Evolutionary conservation across 1,284 basidiomycete species (phyloP).

Genomic region (Golubevia pallescens): DNA sequence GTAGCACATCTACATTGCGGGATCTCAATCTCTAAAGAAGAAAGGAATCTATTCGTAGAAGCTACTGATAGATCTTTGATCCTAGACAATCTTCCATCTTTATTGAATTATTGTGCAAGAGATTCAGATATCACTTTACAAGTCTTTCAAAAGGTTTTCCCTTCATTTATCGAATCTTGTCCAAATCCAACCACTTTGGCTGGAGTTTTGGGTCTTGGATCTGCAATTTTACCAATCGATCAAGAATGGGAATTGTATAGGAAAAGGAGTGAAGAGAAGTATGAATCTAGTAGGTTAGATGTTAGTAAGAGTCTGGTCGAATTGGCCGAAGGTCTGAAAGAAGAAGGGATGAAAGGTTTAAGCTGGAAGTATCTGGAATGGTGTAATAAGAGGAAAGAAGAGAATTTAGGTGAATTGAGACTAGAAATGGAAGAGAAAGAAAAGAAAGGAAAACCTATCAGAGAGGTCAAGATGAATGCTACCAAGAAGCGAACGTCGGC

Average conservation of each 20-base stretch:
- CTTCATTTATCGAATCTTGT: conserved; percentile 81
- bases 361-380: conserved; percentile 49
- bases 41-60: conserved; percentile 76
- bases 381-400: conserved; percentile 37
- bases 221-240: conserved; percentile 87
- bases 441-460: conserved; percentile 14
- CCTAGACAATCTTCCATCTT: conserved; percentile 73
- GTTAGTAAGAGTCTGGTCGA: conserved; percentile 75
- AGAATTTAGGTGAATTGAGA: conserved; percentile 22
- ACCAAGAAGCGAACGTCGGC: too few species aligned
- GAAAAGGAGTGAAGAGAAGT: conserved; percentile 77
- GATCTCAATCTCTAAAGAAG: conserved; percentile 79
- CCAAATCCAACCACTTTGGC: conserved; percentile 93
- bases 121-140: conserved; percentile 86
- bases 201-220: conserved; percentile 89
- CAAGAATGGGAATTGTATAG: conserved; percentile 86
- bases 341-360: conserved; percentile 27
- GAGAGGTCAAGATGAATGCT: too few species aligned
- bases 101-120: conserved; percentile 84
- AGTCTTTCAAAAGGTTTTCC: conserved; percentile 81
- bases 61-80: conserved; percentile 74
- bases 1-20: conserved; percentile 89
- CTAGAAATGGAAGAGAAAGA: conserved; percentile 10
- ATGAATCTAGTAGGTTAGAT: conserved; percentile 76
- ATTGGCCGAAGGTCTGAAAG: conserved; percentile 72